These are phyloP conservation scores for Hericium rajendrae DNA, from an alignment of 768 basidiomycete species.

Conservation along the genomic window DNA sequence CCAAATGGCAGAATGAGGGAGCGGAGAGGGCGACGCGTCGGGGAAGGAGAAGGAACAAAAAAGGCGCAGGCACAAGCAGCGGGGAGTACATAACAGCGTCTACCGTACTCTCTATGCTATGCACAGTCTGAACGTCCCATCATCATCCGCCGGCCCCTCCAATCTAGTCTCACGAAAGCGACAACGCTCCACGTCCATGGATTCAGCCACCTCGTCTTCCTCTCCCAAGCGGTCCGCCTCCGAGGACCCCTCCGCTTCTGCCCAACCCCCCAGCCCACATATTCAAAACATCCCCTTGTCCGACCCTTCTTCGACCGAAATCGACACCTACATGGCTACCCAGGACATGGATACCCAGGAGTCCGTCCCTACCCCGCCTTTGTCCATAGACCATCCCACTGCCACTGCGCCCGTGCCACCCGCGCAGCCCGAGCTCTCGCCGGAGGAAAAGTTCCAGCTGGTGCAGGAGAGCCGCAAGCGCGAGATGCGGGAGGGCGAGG, in stretches of 20 bases:
- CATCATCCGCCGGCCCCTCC: background rate
- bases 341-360: conserved; percentile 15
- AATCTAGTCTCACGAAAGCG: conserved; percentile 5
- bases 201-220: conserved; percentile 59
- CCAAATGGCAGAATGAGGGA: background rate
- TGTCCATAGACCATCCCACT: background rate
- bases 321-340: conserved; percentile 40
- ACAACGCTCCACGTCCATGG: conserved; percentile 67
- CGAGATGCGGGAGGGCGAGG: conserved; percentile 55
- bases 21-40: background rate
- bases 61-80: background rate
- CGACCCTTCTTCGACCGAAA: conserved; percentile 33
- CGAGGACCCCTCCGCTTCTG: conserved; percentile 45
- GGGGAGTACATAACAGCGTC: background rate
- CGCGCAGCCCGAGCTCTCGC: conserved; percentile 21
- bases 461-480: conserved; percentile 37
- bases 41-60: background rate
- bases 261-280: conserved; percentile 21
- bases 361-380: background rate
- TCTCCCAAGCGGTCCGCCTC: conserved; percentile 77
- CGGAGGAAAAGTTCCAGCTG: conserved; percentile 36
- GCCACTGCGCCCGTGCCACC: conserved; percentile 4
- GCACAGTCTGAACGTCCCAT: background rate
- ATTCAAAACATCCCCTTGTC: conserved; percentile 12
- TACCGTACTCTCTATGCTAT: background rate